These are phyloP conservation scores for Boletus semigastroideus DNA, from an alignment of 1,284 basidiomycete species.

Conservation along the genomic window DNA sequence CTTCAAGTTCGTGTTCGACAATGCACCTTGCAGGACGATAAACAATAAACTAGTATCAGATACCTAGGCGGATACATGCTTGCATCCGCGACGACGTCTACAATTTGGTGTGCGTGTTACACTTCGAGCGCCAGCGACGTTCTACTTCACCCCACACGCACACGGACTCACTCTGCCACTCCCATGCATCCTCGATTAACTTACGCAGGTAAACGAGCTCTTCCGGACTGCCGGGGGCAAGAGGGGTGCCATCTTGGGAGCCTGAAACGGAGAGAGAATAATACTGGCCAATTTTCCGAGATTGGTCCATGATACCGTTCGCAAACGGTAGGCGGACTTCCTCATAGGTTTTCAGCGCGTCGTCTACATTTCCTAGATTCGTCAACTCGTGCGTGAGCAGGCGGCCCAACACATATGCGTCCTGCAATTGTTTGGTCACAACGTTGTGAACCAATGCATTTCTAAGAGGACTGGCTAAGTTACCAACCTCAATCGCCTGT, in stretches of 20 bases:
- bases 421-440: constrained; percentile 19
- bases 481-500: constrained; percentile 33
- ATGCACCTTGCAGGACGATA: too few species aligned
- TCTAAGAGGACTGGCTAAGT: too few species aligned
- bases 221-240: background rate
- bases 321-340: constrained; percentile 30
- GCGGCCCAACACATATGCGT: constrained; percentile 37
- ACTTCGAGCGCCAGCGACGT: constrained; percentile 9
- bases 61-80: too few species aligned
- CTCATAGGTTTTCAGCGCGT: constrained; percentile 32
- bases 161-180: constrained; percentile 14
- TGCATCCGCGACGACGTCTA: background rate
- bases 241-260: background rate
- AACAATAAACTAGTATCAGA: too few species aligned
- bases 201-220: constrained; percentile 10
- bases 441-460: background rate
- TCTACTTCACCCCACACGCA: constrained; percentile 17
- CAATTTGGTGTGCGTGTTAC: background rate
- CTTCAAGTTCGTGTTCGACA: too few species aligned
- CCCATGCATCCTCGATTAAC: constrained; percentile 20
- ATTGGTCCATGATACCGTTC: constrained; percentile 4
- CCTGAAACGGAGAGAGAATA: constrained; percentile 1
- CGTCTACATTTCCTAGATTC: constrained; percentile 16
- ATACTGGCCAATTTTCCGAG: background rate
- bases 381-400: constrained; percentile 28